Base-by-base conservation (phyloP, 139 green algal species). In the Nannochloris sp. region DNA sequence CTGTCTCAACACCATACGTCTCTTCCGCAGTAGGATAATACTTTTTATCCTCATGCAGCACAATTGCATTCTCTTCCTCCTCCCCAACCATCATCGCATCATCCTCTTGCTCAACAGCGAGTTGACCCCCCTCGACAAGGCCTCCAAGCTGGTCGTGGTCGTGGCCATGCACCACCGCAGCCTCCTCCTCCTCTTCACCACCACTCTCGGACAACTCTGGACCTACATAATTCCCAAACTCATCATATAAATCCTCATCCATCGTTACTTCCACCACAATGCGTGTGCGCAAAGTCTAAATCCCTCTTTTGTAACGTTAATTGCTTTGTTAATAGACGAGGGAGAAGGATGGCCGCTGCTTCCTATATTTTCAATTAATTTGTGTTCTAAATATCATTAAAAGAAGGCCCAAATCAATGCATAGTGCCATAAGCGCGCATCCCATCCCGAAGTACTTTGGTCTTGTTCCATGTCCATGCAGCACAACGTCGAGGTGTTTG, bases 141-240 rank as follows among this genome's bases (percentile, higher is more conserved):
- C 46, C 44, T 50, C 44, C 16, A 25, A 19, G n/a, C 11, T 53
- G 18, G 46, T 53, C 46, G 16, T 53, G 46, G 16, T 21, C 46
- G 15, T 53, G 46, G 27, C 27, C 27, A 29, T 29, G 27, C 27
- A 29, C 27, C 27, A 29, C 27, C 27, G 4, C 27, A 29, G 27
- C 27, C 46, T 21, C 50, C 23, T n/a, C 10, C 23, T 36, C 23
- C 0, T 31, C 15, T 55, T n/a, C 54, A 80, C 68, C 62, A 27
- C 92, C 89, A 57, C 78, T 87, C 50, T 85, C 89, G 11, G 84
- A 87, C 8, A 95, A 72, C 44, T 88, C 86, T 25, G 92, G 90
- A 1, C 92, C 92, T 46, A 98, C 89, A 71, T 98, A 98, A 67
- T 98, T 98, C 3, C 92, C 92, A 64, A 98, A 98, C 76, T 98